Percentiles rank a stretch among this genome's conserved stretches.
Conservation (phyloP, 805 yeast genomes). For the Metschnikowia noctiluminum region DNA sequence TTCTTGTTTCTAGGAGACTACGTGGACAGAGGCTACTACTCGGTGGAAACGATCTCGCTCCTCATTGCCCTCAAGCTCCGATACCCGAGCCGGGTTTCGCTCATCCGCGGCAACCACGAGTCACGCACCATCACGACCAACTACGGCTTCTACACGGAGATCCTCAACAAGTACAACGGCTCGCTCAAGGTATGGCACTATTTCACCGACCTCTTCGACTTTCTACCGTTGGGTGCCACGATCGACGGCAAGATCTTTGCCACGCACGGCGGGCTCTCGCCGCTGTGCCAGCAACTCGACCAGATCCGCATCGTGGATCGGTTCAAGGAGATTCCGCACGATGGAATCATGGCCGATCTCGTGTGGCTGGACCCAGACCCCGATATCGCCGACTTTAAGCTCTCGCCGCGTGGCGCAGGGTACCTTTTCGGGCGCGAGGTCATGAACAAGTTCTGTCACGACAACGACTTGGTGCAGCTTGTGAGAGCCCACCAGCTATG, state of each 20-base stretch:
- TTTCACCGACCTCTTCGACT: constrained; percentile 92
- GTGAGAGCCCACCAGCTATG: constrained; percentile 95
- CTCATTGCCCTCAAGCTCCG: constrained; percentile 79
- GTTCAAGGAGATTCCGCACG: constrained; percentile 94
- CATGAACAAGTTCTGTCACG: constrained; percentile 77
- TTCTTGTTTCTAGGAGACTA: constrained; percentile 93
- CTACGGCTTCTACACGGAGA: constrained; percentile 95
- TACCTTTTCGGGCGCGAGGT: constrained; percentile 92
- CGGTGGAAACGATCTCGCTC: constrained; percentile 87
- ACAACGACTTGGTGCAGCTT: constrained; percentile 76
- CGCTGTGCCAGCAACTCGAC: constrained; percentile 90
- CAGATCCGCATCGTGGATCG: constrained; percentile 89
- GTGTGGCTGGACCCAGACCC: constrained; percentile 98
- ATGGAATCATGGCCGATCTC: constrained; percentile 98
- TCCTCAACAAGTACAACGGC: constrained; percentile 81
- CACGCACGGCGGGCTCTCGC: constrained; percentile 95
- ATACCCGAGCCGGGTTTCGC: constrained; percentile 76
- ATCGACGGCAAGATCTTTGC: constrained; percentile 89
- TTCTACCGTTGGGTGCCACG: constrained; percentile 58
- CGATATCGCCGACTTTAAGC: constrained; percentile 70
- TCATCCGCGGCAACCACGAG: constrained; percentile 95
- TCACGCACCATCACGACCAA: constrained; percentile 95
- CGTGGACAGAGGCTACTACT: constrained; percentile 92
- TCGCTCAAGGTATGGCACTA: constrained; percentile 74
- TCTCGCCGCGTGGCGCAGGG: constrained; percentile 97